Base-by-base conservation (phyloP, 257 asterid genomes). In the Nyctanthes arbortristis region DNA sequence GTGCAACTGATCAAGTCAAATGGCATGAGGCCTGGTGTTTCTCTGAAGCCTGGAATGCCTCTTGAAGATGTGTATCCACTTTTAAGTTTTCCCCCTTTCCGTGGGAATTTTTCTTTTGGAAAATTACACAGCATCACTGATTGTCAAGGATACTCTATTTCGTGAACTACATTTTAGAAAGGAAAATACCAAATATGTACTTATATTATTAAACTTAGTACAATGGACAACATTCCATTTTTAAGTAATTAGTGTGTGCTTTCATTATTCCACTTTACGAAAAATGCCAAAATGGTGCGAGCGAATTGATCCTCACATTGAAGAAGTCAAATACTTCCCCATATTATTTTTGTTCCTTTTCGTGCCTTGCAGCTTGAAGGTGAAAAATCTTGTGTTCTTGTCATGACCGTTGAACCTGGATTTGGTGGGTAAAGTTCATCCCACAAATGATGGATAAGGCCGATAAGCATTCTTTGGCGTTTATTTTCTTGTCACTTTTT, bases 371-470 rank as follows among this genome's bases (percentile, higher is more conserved):
- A 92, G 98, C 78, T 93, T 54, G 97, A 93, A 33, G 82, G 78
- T 40, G 77, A 84, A 79, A 77, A 73, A n/a, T 67, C 85, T 87
- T 2, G 96, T 84, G 49, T 93, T 69, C 96, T 93, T 28, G 87
- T 93, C 43, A 93, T 93, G 99, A 93, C 99, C 13, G 99, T 91
- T 62, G 91, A 89, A 81, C 97, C 99, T 73, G 99, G 97, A 75
- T 91, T 93, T 82, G 96, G 99, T 6, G 97, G 99, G 77, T 97
- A 93, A 89, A 91, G 69, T 93, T 93, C 70, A 93, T 91, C 91
- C 96, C 97, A 12, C 94, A 91, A 78, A 91, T 71, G 78, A 86
- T 91, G 97, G 96, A 93, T 71, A 93, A 93, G 96, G 99, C 89
- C 68, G 61, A 29, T 55, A 30, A 27, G 22, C 62, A 6, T 29